A percentile compares a stretch with the other conserved stretches of the same genome.
phyloP scores from a whole-genome alignment of 805 yeast genomes.

The Jamesozyma piceae region DNA sequence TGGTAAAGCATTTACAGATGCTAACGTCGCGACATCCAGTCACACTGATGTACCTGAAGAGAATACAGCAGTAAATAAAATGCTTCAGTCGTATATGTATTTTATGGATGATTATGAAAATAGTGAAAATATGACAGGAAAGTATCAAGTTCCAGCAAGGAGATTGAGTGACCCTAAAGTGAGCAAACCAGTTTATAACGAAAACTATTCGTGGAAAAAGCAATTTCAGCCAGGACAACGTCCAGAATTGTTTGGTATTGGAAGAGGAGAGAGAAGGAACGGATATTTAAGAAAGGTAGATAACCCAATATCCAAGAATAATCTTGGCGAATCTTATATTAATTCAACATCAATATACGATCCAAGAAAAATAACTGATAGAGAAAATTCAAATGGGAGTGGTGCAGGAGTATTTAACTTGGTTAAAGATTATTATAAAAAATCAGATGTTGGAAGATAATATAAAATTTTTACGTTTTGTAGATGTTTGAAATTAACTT shows the following conservation, averaged over 20 bases:
- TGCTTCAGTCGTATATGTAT: slow-evolving; percentile 84
- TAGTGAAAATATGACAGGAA: slow-evolving; percentile 31
- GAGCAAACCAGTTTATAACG: slow-evolving; percentile 4
- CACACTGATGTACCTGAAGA: slow-evolving; percentile 12
- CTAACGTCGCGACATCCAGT: background rate
- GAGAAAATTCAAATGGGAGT: background rate
- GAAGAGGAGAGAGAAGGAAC: slow-evolving; percentile 2
- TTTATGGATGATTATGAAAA: slow-evolving; percentile 77
- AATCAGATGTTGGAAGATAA: slow-evolving; percentile 26
- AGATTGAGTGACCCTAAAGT: background rate
- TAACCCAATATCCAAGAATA: background rate
- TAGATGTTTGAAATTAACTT: background rate
- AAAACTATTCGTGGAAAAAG: slow-evolving; percentile 28
- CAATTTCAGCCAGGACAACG: slow-evolving; percentile 28
- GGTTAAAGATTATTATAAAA: slow-evolving; percentile 67
- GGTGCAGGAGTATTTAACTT: slow-evolving; percentile 60
- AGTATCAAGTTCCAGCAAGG: slow-evolving; percentile 23
- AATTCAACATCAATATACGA: slow-evolving; percentile 4
- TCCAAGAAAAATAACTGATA: background rate
- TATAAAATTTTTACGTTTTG: background rate
- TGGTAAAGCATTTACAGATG: background rate
- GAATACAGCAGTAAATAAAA: slow-evolving; percentile 53
- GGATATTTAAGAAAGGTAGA: background rate
- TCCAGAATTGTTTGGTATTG: slow-evolving; percentile 19
- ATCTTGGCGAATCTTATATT: slow-evolving; percentile 1